A percentile compares a stretch with the other conserved stretches of the same genome.
Evolutionary conservation across 1,284 basidiomycete species (phyloP).

Genomic region (Melampsora occidentalis): DNA sequence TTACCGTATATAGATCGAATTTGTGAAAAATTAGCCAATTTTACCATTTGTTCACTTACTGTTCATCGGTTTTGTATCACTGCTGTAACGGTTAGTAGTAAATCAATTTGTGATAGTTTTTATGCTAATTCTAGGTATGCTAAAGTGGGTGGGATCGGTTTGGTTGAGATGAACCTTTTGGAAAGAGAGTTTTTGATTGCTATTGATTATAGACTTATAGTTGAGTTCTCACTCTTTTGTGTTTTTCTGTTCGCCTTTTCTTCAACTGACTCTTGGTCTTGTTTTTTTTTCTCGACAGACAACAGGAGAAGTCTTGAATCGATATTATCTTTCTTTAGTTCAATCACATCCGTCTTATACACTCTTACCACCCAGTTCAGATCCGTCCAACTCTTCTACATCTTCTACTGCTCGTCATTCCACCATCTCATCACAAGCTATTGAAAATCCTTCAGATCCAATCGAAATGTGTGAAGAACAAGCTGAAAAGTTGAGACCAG

Average conservation of each 20-base stretch:
- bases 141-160: slow-evolving; percentile 85
- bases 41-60: slow-evolving; percentile 87
- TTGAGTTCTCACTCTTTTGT: slow-evolving; percentile 44
- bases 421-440: not conserved
- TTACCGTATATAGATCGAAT: slow-evolving; percentile 93
- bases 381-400: not conserved
- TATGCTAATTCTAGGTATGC: slow-evolving; percentile 89
- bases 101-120: slow-evolving; percentile 87
- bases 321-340: slow-evolving; percentile 37
- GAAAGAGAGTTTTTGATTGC: slow-evolving; percentile 84
- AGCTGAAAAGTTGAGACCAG: not conserved
- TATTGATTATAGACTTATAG: slow-evolving; percentile 87
- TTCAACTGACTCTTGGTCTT: not conserved
- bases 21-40: slow-evolving; percentile 74
- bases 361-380: not conserved
- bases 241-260: not conserved
- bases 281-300: not conserved
- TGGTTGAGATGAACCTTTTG: slow-evolving; percentile 81
- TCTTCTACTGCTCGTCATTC: not conserved
- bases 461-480: too few species aligned
- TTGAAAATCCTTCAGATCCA: too few species aligned
- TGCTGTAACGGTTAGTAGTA: slow-evolving; percentile 78
- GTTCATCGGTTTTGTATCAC: slow-evolving; percentile 93
- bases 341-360: slow-evolving; percentile 17
- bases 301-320: slow-evolving; percentile 19